Percentiles rank a stretch among this genome's conserved stretches.
Evolutionary conservation across 2,329 filamentous ascomycete species (phyloP).

Genomic region (Cytospora paraplurivora): DNA sequence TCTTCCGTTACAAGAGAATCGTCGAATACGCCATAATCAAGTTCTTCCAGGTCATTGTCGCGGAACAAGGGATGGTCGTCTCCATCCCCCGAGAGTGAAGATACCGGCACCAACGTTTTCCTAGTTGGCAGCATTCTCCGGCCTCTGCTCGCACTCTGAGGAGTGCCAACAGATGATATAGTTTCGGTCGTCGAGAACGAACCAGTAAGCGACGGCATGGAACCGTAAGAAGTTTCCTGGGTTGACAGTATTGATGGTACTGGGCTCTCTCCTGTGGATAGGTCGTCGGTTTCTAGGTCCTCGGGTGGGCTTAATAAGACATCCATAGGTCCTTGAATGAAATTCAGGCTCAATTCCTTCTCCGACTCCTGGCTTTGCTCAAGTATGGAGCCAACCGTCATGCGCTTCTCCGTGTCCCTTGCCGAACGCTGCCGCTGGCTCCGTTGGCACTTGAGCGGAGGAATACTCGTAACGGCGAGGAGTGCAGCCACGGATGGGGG

Average conservation of each 20-base stretch:
- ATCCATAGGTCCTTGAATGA: constrained; percentile 59
- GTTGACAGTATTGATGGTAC: constrained; percentile 55
- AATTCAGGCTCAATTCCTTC: constrained; percentile 58
- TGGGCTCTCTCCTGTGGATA: constrained; percentile 53
- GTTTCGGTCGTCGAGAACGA: constrained; percentile 56
- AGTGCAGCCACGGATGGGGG: constrained; percentile 63
- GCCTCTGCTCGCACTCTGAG: constrained; percentile 45
- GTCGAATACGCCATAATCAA: constrained; percentile 53
- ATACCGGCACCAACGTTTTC: constrained; percentile 57
- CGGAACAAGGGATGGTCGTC: constrained; percentile 55
- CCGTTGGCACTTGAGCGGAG: constrained; percentile 46
- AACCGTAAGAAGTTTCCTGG: constrained; percentile 58
- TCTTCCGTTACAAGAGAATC: constrained; percentile 37
- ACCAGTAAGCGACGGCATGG: constrained; percentile 55
- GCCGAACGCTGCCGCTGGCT: constrained; percentile 35
- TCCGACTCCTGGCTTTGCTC: constrained; percentile 56
- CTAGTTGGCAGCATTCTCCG: constrained; percentile 47
- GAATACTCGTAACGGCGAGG: constrained; percentile 64
- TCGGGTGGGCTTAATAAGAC: constrained; percentile 62
- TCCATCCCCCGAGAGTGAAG: constrained; percentile 55
- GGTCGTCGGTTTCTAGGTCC: constrained; percentile 53
- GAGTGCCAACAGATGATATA: constrained; percentile 53
- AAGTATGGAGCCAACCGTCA: constrained; percentile 61
- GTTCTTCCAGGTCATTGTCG: constrained; percentile 44
- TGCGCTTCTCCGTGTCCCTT: constrained; percentile 40